Percentiles rank a stretch among this genome's conserved stretches.
phyloP scores from a whole-genome alignment of 2,329 filamentous ascomycete genomes.

The Cladophialophora psammophila region DNA sequence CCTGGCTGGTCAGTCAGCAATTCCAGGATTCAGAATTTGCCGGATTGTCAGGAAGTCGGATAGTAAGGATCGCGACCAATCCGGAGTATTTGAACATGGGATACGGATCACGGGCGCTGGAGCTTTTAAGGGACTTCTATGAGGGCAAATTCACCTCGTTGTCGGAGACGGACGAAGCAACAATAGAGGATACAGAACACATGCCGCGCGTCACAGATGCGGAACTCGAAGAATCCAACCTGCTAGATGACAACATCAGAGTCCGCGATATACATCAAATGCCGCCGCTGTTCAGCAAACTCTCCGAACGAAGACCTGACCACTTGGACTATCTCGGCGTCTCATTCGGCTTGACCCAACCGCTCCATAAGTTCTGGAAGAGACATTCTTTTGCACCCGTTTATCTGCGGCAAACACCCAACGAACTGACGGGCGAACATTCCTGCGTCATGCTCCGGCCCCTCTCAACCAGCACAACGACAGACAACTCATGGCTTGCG shows the following conservation, averaged over 20 bases:
- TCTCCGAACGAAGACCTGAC: slow-evolving; percentile 81
- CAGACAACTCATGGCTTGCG: slow-evolving; percentile 83
- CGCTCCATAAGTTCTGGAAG: slow-evolving; percentile 97
- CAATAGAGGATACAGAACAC: slow-evolving; percentile 56
- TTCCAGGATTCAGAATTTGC: slow-evolving; percentile 98
- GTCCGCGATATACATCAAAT: slow-evolving; percentile 89
- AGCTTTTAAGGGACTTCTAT: slow-evolving; percentile 90
- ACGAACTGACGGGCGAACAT: slow-evolving; percentile 95
- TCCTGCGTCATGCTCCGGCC: slow-evolving; percentile 96
- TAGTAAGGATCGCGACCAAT: slow-evolving; percentile 95
- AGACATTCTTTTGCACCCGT: slow-evolving; percentile 84
- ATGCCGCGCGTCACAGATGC: slow-evolving; percentile 82
- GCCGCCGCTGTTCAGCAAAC: slow-evolving; percentile 89
- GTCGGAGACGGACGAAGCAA: slow-evolving; percentile 67
- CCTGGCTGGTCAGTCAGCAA: slow-evolving; percentile 96
- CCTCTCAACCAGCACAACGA: slow-evolving; percentile 62
- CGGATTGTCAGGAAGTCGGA: slow-evolving; percentile 84
- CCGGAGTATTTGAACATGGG: slow-evolving; percentile 93
- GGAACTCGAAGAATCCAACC: slow-evolving; percentile 76
- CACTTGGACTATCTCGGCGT: slow-evolving; percentile 92
- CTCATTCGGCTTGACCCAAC: slow-evolving; percentile 86
- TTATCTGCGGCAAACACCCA: slow-evolving; percentile 92
- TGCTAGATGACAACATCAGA: slow-evolving; percentile 87
- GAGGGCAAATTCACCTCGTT: slow-evolving; percentile 89
- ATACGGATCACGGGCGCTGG: slow-evolving; percentile 86